phyloP scores from a whole-genome alignment of 139 green algal genomes.

The Axilococcus clingmanii region DNA sequence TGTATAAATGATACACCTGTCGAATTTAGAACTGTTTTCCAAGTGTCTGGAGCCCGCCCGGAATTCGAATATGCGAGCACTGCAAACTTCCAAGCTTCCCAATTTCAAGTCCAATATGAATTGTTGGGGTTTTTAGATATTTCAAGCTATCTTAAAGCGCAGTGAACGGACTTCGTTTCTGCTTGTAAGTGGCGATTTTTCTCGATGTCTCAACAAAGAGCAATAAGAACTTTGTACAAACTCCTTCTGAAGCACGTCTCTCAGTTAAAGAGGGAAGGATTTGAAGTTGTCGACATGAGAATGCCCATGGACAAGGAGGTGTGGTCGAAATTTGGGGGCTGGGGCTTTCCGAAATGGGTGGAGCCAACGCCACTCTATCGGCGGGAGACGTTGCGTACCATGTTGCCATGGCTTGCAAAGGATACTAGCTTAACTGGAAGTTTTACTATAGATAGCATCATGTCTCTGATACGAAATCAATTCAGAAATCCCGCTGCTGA shows the following conservation, averaged over 20 bases:
- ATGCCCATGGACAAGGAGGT: conserved; percentile 8
- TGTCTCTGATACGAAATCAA: background rate
- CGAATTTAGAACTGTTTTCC: too few species aligned
- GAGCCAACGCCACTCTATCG: background rate
- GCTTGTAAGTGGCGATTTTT: background rate
- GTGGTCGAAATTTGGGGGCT: background rate
- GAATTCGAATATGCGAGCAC: too few species aligned
- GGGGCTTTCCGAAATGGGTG: background rate
- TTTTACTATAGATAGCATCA: conserved; percentile 2
- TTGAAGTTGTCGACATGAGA: conserved; percentile 5
- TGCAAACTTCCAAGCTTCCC: too few species aligned
- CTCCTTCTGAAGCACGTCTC: conserved; percentile 3
- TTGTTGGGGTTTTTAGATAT: conserved; percentile 2
- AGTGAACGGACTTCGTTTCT: background rate
- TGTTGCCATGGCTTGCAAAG: conserved; percentile 11
- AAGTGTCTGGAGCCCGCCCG: too few species aligned
- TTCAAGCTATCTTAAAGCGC: conserved; percentile 1
- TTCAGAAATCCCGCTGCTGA: conserved; percentile 9
- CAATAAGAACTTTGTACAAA: conserved; percentile 10
- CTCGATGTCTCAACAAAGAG: background rate
- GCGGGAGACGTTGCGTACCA: background rate
- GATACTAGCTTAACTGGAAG: background rate
- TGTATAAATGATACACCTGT: too few species aligned
- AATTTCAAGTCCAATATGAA: conserved; percentile 4
- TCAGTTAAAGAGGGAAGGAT: conserved; percentile 5